Percentiles rank a stretch among this genome's conserved stretches.
These are phyloP conservation scores for Periconia macrospinosa DNA, from an alignment of 2,329 filamentous ascomycete species.

Conservation along the genomic window DNA sequence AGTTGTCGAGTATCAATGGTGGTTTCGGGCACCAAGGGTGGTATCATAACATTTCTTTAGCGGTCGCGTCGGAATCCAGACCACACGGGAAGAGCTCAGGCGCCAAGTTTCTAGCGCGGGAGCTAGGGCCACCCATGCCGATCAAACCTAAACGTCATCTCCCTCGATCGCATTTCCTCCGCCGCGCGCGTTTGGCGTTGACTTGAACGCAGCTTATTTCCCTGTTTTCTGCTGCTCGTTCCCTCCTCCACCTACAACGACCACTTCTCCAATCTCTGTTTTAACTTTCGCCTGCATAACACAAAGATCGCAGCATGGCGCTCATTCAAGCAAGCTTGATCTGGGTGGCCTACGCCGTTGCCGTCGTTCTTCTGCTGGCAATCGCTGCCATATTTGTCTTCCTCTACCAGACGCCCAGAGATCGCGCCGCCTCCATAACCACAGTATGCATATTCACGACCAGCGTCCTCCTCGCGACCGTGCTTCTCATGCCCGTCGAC, in stretches of 20 bases:
- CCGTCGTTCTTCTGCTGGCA: constrained; percentile 73
- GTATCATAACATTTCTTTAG: constrained; percentile 3
- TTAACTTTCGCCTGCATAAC: neutral
- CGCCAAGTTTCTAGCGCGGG: constrained; percentile 11
- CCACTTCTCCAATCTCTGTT: neutral
- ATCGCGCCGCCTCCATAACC: constrained; percentile 80
- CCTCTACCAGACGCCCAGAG: constrained; percentile 85
- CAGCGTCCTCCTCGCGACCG: constrained; percentile 84
- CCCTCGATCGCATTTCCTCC: neutral
- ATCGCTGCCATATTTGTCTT: constrained; percentile 85
- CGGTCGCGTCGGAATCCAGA: constrained; percentile 5
- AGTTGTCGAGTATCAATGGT: neutral
- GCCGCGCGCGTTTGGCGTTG: neutral
- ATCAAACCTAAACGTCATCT: constrained; percentile 15
- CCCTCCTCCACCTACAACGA: neutral
- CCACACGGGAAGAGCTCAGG: constrained; percentile 18
- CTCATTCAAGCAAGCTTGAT: constrained; percentile 87
- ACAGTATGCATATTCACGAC: constrained; percentile 84
- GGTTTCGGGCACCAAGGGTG: constrained; percentile 6
- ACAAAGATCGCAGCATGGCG: constrained; percentile 51
- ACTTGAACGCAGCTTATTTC: neutral
- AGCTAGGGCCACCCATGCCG: constrained; percentile 6
- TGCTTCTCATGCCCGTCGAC: constrained; percentile 90
- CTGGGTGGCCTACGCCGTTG: constrained; percentile 90
- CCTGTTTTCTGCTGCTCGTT: neutral